Percentiles rank a stretch among this genome's conserved stretches.
Conservation (phyloP, 108 stramenopile species). For the Cyclotella choctawhatcheeana region DNA sequence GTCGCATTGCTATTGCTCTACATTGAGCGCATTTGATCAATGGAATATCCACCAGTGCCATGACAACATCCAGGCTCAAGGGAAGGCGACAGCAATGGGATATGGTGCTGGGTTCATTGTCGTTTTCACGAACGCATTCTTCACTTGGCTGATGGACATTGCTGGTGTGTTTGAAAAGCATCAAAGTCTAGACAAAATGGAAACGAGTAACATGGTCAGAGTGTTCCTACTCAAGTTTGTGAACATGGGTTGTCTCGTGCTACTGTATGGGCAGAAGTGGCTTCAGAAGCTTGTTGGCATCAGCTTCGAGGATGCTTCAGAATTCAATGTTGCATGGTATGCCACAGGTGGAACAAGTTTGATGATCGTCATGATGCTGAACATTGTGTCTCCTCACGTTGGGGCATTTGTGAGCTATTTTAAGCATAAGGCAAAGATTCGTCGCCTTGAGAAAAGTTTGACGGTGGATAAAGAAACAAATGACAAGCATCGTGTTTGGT, state of each 20-base stretch:
- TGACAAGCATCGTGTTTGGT: conserved; percentile 40
- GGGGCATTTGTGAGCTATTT: conserved; percentile 46
- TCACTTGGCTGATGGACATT: conserved; percentile 55
- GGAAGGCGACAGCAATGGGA: conserved; percentile 39
- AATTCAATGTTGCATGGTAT: conserved; percentile 64
- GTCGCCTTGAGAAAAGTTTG: conserved; percentile 42
- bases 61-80: conserved; percentile 30
- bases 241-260: conserved; percentile 59
- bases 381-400: conserved; percentile 53
- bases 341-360: conserved; percentile 53
- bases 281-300: conserved; percentile 43
- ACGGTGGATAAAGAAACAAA: conserved; percentile 35
- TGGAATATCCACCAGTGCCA: conserved; percentile 46
- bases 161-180: conserved; percentile 67
- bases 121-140: conserved; percentile 53
- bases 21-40: conserved; percentile 38
- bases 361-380: conserved; percentile 56
- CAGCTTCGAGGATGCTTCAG: conserved; percentile 50
- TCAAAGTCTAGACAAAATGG: conserved; percentile 59
- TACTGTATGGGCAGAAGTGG: conserved; percentile 54
- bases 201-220: conserved; percentile 57
- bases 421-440: conserved; percentile 39
- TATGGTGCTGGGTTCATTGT: conserved; percentile 60
- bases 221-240: conserved; percentile 66
- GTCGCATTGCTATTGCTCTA: conserved; percentile 60